Evolutionary conservation across 1,139 yeast genomes (phyloP), one percentile per base, ranked within the genome.

Genomic region (Pichia sp.): DNA sequence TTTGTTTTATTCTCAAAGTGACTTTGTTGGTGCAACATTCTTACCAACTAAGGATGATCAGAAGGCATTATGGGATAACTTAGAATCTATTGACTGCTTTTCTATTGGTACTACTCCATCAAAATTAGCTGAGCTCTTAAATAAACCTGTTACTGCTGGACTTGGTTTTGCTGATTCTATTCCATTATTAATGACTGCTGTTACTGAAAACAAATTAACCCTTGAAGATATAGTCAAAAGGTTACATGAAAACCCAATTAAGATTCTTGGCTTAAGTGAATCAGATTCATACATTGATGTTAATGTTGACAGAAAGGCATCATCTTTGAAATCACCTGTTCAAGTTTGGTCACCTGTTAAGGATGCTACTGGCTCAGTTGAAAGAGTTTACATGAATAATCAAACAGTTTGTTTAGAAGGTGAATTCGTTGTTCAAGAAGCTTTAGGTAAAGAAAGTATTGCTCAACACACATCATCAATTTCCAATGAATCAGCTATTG

Each of bases 341-440:
- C 57, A 71, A 40, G 59, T 68, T 42, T 79, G 81, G 77, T 71
- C 83, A 48, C 83, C 84, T 53, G 73, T 77, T 59, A 65, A 68
- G 48, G 68, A 71, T 60, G 70, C 73, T 47, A 72, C 86, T 62
- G 97, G 97, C 54, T 82, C 87, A 58, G 83, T 92, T 61, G 96
- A 88, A 69, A 81, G 97, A 66, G 97, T 92, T 47, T 76, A 83
- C 55, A 74, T 86, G 66, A 80, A 82, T 57, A 83, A 81, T 54
- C 83, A 83, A 65, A 86, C 96, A 50, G 87, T 84, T 52, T 84
- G 88, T 56, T 76, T 89, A 58, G 96, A 90, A 65, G 96, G 96
- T 57, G 77, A 77, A 51, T 69, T 87, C 45, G 73, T 85, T 55
- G 74, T 76, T 46, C 62, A 67, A 29, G 75, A 72, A 56, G 83